These are phyloP conservation scores for Hysterangium stoloniferum DNA, from an alignment of 768 basidiomycete species.

Conservation along the genomic window DNA sequence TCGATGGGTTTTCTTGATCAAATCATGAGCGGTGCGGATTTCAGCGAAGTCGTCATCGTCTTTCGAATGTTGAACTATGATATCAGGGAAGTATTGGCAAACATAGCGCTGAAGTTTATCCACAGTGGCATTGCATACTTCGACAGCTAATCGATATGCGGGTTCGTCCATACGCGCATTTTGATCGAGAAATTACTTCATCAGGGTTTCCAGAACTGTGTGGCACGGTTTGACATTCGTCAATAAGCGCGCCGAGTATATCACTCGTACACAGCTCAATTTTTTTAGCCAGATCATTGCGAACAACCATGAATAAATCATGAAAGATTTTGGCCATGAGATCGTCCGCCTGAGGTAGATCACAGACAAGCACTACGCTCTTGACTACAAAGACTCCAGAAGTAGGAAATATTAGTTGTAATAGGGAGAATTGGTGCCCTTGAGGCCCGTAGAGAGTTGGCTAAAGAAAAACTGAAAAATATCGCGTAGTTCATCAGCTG, in stretches of 20 bases:
- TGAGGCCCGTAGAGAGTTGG: conserved; percentile 71
- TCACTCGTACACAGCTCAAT: conserved; percentile 83
- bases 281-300: conserved; percentile 69
- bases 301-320: conserved; percentile 72
- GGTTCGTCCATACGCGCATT: conserved; percentile 63
- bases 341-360: conserved; percentile 80
- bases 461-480: conserved; percentile 96
- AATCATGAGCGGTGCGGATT: conserved; percentile 70
- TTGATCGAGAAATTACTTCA: conserved; percentile 82
- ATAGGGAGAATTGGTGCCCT: conserved; percentile 71
- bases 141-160: conserved; percentile 73
- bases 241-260: conserved; percentile 82
- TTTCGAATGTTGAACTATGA: conserved; percentile 54
- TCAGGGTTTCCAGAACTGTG: conserved; percentile 65
- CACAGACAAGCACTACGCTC: conserved; percentile 88
- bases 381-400: conserved; percentile 91
- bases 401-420: conserved; percentile 92
- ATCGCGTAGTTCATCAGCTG: conserved; percentile 78
- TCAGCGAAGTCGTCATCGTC: conserved; percentile 39
- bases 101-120: conserved; percentile 87
- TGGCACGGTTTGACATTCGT: conserved; percentile 77
- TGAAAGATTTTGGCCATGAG: conserved; percentile 78
- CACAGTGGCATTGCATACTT: conserved; percentile 75
- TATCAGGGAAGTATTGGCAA: conserved; percentile 88
- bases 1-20: conserved; percentile 75